phyloP scores from a whole-genome alignment of 495 filamentous ascomycete genomes.

The Staphylotrichum tortipilum region DNA sequence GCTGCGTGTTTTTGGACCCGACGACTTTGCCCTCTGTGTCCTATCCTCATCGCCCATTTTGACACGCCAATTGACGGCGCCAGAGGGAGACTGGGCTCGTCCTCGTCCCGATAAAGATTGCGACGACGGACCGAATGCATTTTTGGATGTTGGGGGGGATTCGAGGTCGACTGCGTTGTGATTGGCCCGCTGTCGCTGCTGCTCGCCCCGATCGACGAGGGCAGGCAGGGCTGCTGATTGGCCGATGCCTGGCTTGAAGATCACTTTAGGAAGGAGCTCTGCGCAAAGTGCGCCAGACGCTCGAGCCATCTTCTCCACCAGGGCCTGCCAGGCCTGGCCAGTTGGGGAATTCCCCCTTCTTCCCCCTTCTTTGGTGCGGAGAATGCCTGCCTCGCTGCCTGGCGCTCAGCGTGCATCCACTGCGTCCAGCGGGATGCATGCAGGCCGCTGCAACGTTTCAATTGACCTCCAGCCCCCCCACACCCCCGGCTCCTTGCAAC shows the following conservation, averaged over 20 bases:
- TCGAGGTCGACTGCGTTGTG: too few species aligned
- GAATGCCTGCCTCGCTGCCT: background rate
- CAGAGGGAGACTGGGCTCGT: background rate
- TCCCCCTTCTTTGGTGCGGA: background rate
- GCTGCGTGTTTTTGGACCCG: too few species aligned
- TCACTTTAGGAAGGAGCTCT: constrained; percentile 8
- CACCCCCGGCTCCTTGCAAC: background rate
- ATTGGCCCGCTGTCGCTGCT: background rate
- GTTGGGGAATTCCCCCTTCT: background rate
- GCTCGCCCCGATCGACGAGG: too few species aligned
- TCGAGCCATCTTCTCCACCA: constrained; percentile 1
- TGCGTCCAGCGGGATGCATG: too few species aligned
- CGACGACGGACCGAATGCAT: constrained; percentile 2
- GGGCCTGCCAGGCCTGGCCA: background rate
- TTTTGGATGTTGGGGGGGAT: background rate
- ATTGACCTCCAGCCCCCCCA: too few species aligned
- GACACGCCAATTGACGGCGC: too few species aligned
- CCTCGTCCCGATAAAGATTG: background rate
- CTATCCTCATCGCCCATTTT: too few species aligned
- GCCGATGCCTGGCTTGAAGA: background rate
- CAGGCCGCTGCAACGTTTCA: too few species aligned
- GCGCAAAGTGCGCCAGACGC: background rate
- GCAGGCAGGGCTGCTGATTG: too few species aligned
- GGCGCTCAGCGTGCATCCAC: too few species aligned
- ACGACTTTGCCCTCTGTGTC: too few species aligned